Percentiles rank a stretch among this genome's conserved stretches.
Evolutionary conservation across 1,139 yeast genomes (phyloP).

Genomic region (Debaryomyces subglobosus): DNA sequence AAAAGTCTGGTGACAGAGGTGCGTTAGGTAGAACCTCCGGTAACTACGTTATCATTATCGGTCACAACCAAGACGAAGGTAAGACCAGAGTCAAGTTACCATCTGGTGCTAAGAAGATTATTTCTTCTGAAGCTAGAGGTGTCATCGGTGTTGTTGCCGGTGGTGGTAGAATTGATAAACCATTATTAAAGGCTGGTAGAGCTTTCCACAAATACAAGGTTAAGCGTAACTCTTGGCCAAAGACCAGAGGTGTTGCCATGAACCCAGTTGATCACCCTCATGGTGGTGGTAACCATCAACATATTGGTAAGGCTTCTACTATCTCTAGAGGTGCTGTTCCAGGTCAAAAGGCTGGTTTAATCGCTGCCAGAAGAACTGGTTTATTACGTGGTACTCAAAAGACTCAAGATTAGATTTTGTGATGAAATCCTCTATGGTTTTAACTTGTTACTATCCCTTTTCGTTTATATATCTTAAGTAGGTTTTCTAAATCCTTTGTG

Average conservation of each 20-base stretch:
- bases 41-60: constrained; percentile 97
- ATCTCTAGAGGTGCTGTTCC: constrained; percentile 99
- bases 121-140: constrained; percentile 97
- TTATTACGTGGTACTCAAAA: constrained; percentile 99
- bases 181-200: constrained; percentile 99
- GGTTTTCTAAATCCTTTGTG: constrained; percentile 13
- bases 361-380: constrained; percentile 99
- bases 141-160: constrained; percentile 99
- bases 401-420: constrained; percentile 68
- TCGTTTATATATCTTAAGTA: constrained; percentile 8
- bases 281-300: constrained; percentile 99
- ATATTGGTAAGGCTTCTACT: constrained; percentile 99
- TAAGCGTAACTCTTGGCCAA: constrained; percentile 99
- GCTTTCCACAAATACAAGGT: constrained; percentile 99
- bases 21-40: constrained; percentile 99
- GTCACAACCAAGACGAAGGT: constrained; percentile 99
- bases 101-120: constrained; percentile 97
- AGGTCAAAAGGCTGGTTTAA: constrained; percentile 99
- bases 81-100: constrained; percentile 99
- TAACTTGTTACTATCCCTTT: constrained; percentile 6
- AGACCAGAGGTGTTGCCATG: constrained; percentile 99
- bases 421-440: constrained; percentile 6
- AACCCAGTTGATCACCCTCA: constrained; percentile 99
- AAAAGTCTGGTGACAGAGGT: constrained; percentile 99
- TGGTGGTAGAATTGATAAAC: constrained; percentile 99